Evolutionary conservation across 169 alveolate species (phyloP).

Genomic region (Plasmodium reichenowi): DNA sequence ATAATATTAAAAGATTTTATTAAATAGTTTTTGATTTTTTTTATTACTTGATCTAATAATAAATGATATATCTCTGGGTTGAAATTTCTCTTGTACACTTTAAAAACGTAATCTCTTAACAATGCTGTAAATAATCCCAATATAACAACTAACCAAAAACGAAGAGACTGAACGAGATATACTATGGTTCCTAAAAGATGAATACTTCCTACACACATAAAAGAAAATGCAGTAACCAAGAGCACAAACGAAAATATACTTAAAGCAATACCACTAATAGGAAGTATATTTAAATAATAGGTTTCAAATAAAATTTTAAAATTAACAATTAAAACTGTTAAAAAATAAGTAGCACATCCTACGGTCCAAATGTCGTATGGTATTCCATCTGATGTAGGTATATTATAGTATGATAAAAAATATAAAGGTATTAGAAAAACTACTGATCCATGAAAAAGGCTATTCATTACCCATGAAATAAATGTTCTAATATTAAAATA

Average conservation of each 20-base stretch:
- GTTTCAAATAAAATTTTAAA: conserved; percentile 85
- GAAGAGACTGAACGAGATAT: conserved; percentile 24
- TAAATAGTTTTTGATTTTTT: not conserved
- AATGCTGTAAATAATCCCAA: conserved; percentile 40
- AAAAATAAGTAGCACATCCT: conserved; percentile 78
- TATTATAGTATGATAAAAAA: conserved; percentile 78
- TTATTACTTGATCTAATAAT: conserved; percentile 37
- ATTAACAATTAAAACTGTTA: conserved; percentile 84
- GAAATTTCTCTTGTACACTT: conserved; percentile 66
- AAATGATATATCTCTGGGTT: conserved; percentile 69
- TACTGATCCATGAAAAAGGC: conserved; percentile 83
- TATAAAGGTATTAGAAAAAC: conserved; percentile 78
- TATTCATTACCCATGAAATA: conserved; percentile 84
- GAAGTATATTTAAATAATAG: conserved; percentile 79
- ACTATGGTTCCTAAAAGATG: conserved; percentile 47
- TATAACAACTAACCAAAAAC: conserved; percentile 73
- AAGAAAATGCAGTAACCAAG: conserved; percentile 25
- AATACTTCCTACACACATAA: conserved; percentile 62
- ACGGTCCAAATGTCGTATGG: conserved; percentile 79
- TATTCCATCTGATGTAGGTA: conserved; percentile 79
- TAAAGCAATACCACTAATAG: conserved; percentile 77
- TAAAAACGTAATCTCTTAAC: conserved; percentile 53
- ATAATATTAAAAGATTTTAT: not conserved
- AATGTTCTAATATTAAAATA: conserved; percentile 82
- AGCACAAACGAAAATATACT: conserved; percentile 78